Base-by-base conservation (phyloP, 1,284 basidiomycete species). In the Mycena sp. region DNA sequence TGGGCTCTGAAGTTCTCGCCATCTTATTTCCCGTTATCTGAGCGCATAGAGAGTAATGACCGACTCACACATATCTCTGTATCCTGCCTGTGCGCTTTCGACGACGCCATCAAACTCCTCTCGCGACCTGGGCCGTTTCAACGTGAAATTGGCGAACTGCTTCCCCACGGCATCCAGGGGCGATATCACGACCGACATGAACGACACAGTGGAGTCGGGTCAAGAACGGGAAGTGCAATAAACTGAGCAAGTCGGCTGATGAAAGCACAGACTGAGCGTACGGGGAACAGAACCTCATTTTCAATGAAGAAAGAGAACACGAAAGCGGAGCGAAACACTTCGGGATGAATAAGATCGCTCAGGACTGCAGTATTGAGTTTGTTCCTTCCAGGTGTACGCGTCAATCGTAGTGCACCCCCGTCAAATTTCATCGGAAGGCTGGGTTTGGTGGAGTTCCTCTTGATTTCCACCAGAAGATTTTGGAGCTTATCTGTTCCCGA, bases 351-450 rank as follows among this genome's bases (percentile, higher is more conserved):
- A 30, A 59, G 50, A n/a, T 59, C 49, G 2, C 17, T 21, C 21
- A 59, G 17, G 0, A 49, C 45, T 1, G 52, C 32, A 4, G 58
- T 59, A 19, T 59, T 59, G 9, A 32, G 10, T 2, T 14, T 6
- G 17, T 11, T 17, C 35, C 58, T 41, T 5, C 58, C 58, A 4
- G 41, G 49, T 41, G 58, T 59, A 40, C 58, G 58, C 11, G 58
- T 52, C 7, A 45, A 17, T 21, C 58, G 40, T 5, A 59, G 30
- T 6, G 58, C 58, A 29, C 58, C 58, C 17, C 37, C 46, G 32
- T 17, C 9, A 21, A 41, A 58, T 29, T 43, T 58, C 45, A 41
- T 40, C 3, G 37, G 19, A 35, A n/a, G n/a, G n/a, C n/a, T n/a
- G n/a, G n/a, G n/a, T n/a, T n/a, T n/a, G n/a, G n/a, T n/a, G n/a